These are phyloP conservation scores for Phaeoacremonium minimum DNA, from an alignment of 2,329 filamentous ascomycete genomes.

Conservation along the genomic window DNA sequence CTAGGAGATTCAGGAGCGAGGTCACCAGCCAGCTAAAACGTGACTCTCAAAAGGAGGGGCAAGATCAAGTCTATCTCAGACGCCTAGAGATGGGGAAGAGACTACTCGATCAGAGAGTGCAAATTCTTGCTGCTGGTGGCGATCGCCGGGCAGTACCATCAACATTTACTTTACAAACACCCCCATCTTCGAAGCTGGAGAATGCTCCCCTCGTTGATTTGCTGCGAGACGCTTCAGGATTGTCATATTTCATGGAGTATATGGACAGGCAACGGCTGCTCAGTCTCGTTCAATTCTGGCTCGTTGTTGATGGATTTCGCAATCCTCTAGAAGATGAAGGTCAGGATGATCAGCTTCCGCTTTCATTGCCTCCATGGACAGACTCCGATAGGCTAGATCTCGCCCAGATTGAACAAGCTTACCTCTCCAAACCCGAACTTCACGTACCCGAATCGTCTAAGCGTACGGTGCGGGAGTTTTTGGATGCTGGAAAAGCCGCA, in stretches of 20 bases:
- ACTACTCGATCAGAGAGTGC: conserved; percentile 84
- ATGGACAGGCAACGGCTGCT: conserved; percentile 91
- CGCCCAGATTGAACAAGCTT: conserved; percentile 86
- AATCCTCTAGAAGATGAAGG: conserved; percentile 86
- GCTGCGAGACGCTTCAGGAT: conserved; percentile 81
- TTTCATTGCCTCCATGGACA: conserved; percentile 66
- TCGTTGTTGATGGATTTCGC: conserved; percentile 93
- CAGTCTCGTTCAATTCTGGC: conserved; percentile 93
- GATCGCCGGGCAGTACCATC: conserved; percentile 33
- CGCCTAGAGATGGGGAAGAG: conserved; percentile 89
- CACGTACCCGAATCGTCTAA: conserved; percentile 69
- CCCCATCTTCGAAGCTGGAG: conserved; percentile 59
- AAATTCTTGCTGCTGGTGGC: conserved; percentile 69
- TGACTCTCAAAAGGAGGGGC: conserved; percentile 71
- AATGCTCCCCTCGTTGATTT: conserved; percentile 77
- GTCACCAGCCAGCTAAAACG: conserved; percentile 87
- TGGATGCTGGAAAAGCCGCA: conserved; percentile 72
- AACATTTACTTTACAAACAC: conserved; percentile 16
- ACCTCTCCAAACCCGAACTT: conserved; percentile 77
- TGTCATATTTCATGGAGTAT: conserved; percentile 99
- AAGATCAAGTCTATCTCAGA: conserved; percentile 82
- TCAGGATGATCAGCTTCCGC: conserved; percentile 58
- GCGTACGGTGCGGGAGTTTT: conserved; percentile 68
- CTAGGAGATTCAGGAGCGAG: conserved; percentile 85
- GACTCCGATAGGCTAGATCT: conserved; percentile 83